These are phyloP conservation scores for Tylopilus intermedius DNA, from an alignment of 768 basidiomycete species.

Conservation along the genomic window DNA sequence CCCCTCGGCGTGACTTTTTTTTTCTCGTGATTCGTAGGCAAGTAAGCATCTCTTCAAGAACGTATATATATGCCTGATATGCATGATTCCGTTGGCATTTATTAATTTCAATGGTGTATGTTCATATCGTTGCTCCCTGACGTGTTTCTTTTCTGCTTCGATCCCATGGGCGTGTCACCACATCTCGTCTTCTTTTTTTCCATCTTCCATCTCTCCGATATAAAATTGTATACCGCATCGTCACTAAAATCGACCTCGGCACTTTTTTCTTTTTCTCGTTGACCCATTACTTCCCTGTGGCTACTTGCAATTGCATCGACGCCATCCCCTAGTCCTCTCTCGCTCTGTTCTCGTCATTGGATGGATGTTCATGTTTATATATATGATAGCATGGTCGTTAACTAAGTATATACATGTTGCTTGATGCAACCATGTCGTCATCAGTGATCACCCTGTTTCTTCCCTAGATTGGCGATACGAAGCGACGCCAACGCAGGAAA, in stretches of 20 bases:
- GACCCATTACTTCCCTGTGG: background rate
- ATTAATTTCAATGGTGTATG: slow-evolving; percentile 18
- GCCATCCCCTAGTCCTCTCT: no score
- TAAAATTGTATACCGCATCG: slow-evolving; percentile 28
- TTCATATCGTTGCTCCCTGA: slow-evolving; percentile 9
- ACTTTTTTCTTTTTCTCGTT: background rate
- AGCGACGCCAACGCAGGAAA: background rate
- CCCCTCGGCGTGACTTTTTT: no score
- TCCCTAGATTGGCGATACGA: background rate
- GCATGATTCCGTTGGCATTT: slow-evolving; percentile 21
- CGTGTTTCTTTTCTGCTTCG: slow-evolving; percentile 2
- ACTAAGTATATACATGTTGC: slow-evolving; percentile 23
- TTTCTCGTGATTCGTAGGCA: slow-evolving; percentile 11
- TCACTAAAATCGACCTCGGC: slow-evolving; percentile 12
- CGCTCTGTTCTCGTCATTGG: background rate
- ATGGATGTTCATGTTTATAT: slow-evolving; percentile 6
- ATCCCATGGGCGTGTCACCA: slow-evolving; percentile 11
- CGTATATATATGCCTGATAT: slow-evolving; percentile 24
- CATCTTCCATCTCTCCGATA: slow-evolving; percentile 10
- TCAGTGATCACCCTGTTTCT: background rate
- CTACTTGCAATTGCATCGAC: no score
- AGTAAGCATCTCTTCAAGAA: slow-evolving; percentile 16
- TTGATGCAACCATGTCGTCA: slow-evolving; percentile 21
- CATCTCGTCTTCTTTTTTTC: background rate
- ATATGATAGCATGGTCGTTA: slow-evolving; percentile 18